A percentile compares a stretch with the other conserved stretches of the same genome.
Conservation (phyloP, 169 alveolate genomes). For the Theileria sp. region DNA sequence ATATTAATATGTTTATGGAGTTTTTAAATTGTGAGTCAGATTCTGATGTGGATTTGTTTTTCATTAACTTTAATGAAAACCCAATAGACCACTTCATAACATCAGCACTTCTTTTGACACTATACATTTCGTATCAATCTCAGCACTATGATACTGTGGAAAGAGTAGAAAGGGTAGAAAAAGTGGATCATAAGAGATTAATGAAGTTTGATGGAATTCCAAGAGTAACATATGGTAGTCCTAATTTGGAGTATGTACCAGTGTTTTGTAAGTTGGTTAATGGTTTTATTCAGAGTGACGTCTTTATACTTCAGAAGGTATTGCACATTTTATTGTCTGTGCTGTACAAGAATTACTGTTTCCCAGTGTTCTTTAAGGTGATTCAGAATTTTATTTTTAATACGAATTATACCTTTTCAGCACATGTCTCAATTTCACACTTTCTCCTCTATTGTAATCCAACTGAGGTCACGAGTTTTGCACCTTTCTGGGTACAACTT, state of each 20-base stretch:
- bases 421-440: constrained; percentile 51
- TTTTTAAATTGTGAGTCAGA: constrained; percentile 36
- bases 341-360: constrained; percentile 37
- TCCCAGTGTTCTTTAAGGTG: constrained; percentile 49
- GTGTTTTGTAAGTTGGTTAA: constrained; percentile 50
- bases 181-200: background rate
- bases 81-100: constrained; percentile 58
- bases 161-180: background rate
- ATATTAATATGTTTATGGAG: constrained; percentile 44
- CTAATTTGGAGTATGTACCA: constrained; percentile 35
- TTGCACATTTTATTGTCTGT: constrained; percentile 48
- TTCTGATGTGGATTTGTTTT: constrained; percentile 30
- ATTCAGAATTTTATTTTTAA: constrained; percentile 26
- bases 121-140: constrained; percentile 50
- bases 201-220: constrained; percentile 40
- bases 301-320: constrained; percentile 60
- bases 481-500: constrained; percentile 89
- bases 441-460: constrained; percentile 52
- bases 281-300: constrained; percentile 41
- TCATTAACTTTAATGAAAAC: constrained; percentile 53
- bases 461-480: constrained; percentile 83
- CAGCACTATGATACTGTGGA: background rate
- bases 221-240: constrained; percentile 33
- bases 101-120: constrained; percentile 44
- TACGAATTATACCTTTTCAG: constrained; percentile 22